Conservation (phyloP, 306 rosid species). For the barrel medic (Medicago truncatula) region MtrunA17r5.0-ANR NC_053044.1:883001-883500, state of each 20-base stretch:
- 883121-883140: slow-evolving; percentile 4
- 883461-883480: background rate
- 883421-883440: slow-evolving; percentile 2
- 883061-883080: slow-evolving; percentile 91
- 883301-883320: background rate
- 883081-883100: slow-evolving; percentile 78
- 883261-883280: background rate
- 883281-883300: background rate
- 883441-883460: background rate
- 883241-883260: background rate
- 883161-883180: background rate
- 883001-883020: slow-evolving; percentile 70
- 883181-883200: slow-evolving; percentile 15
- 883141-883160: background rate
- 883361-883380: background rate
- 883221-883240: background rate
- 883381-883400: background rate
- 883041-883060: slow-evolving; percentile 75
- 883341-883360: background rate
- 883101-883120: slow-evolving; percentile 51
- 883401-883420: background rate
- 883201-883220: background rate
- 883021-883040: slow-evolving; percentile 79
- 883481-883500: slow-evolving; percentile 12
- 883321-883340: background rate